Evolutionary conservation across 1,284 basidiomycete species (phyloP).

Genomic region (Trametes pubescens): DNA sequence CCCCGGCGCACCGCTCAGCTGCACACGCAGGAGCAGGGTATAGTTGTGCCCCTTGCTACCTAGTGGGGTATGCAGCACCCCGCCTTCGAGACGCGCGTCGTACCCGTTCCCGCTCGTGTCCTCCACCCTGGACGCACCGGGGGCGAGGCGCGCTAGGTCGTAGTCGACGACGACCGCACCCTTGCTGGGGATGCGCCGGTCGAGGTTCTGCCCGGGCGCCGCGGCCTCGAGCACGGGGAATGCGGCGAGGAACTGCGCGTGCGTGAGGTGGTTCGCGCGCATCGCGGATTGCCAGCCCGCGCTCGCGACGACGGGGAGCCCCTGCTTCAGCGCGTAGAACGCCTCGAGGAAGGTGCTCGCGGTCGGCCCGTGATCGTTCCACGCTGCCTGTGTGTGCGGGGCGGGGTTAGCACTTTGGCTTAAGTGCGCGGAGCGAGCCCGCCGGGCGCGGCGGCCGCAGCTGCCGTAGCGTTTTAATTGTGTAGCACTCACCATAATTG

Average conservation of each 20-base stretch:
- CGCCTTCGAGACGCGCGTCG: slow-evolving; percentile 27
- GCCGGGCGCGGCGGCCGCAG: neutral
- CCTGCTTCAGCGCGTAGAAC: slow-evolving; percentile 38
- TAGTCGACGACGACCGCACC: slow-evolving; percentile 32
- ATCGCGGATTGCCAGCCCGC: slow-evolving; percentile 38
- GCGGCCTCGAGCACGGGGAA: slow-evolving; percentile 33
- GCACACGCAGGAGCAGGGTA: slow-evolving; percentile 40
- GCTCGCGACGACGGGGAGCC: slow-evolving; percentile 37
- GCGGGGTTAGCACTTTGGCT: slow-evolving; percentile 8
- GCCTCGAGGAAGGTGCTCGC: slow-evolving; percentile 38
- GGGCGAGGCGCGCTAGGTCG: slow-evolving; percentile 16
- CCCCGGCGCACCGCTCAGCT: slow-evolving; percentile 17
- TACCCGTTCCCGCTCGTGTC: slow-evolving; percentile 40
- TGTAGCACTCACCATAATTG: slow-evolving; percentile 35
- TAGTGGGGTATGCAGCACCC: slow-evolving; percentile 39
- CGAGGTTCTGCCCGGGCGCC: slow-evolving; percentile 40
- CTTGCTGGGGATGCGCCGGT: slow-evolving; percentile 32
- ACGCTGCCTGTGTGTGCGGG: slow-evolving; percentile 29
- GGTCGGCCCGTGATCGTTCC: slow-evolving; percentile 41
- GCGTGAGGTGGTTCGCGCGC: slow-evolving; percentile 36
- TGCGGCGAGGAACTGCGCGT: slow-evolving; percentile 34
- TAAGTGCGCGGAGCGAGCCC: neutral
- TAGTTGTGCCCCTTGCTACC: slow-evolving; percentile 47
- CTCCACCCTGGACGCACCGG: slow-evolving; percentile 14
- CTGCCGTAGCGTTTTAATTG: neutral